Conservation (phyloP, 73 alveolate species). For the Urostyla sp. region DNA sequence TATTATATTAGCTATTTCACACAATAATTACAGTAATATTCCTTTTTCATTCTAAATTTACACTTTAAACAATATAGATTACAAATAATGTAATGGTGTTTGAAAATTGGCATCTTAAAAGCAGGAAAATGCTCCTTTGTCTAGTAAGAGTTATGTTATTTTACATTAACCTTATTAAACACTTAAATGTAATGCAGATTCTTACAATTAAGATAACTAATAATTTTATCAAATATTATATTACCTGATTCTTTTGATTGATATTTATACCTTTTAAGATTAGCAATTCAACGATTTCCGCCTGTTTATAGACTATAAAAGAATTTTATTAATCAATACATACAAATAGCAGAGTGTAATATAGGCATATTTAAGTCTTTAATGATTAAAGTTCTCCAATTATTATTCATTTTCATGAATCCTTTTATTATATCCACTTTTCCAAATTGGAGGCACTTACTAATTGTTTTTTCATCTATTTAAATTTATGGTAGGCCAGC, state of each 20-base stretch:
- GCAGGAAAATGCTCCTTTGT: conserved; percentile 19
- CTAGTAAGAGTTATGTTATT: neutral
- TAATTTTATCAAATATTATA: neutral
- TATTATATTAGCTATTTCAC: neutral
- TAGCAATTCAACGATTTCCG: neutral
- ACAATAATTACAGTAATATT: conserved; percentile 30
- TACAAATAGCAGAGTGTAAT: conserved; percentile 11
- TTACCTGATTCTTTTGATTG: neutral
- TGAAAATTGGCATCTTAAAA: neutral
- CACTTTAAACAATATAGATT: too few species aligned
- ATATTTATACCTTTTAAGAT: conserved; percentile 47
- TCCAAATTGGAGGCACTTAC: too few species aligned
- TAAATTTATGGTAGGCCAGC: too few species aligned
- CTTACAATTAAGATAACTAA: neutral
- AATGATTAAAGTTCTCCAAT: conserved; percentile 16
- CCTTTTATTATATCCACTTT: neutral
- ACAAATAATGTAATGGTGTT: conserved; percentile 48
- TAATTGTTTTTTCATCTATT: too few species aligned
- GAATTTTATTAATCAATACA: neutral
- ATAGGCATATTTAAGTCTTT: conserved; percentile 29
- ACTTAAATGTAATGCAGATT: conserved; percentile 21
- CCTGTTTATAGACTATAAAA: conserved; percentile 1
- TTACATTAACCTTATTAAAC: neutral
- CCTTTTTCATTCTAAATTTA: too few species aligned
- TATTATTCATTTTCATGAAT: neutral